A percentile compares a stretch with the other conserved stretches of the same genome.
phyloP scores from a whole-genome alignment of 164 flowering plant genomes.

The Paratinospora sagittata region DNA sequence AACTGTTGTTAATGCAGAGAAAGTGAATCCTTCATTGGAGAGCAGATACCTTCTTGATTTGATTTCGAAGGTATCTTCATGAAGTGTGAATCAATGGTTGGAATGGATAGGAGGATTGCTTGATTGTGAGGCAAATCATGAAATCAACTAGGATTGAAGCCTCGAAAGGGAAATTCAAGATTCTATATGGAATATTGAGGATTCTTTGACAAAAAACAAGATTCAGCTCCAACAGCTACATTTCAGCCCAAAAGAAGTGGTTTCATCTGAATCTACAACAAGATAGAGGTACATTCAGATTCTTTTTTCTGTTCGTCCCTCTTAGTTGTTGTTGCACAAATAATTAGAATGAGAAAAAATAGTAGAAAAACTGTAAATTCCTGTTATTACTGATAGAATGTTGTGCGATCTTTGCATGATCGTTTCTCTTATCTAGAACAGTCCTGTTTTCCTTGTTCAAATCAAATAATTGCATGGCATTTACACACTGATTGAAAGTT shows the following conservation, averaged over 20 bases:
- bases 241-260: not conserved
- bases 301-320: not conserved
- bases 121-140: not conserved
- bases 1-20: constrained; percentile 77
- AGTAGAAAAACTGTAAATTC: not conserved
- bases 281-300: not conserved
- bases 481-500: too few relatives aligned
- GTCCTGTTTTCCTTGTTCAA: too few relatives aligned
- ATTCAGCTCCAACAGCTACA: not conserved
- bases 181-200: too few relatives aligned
- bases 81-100: not conserved
- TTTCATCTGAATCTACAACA: not conserved
- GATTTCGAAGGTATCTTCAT: constrained; percentile 28
- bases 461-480: too few relatives aligned
- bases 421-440: too few relatives aligned
- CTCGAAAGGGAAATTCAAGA: too few relatives aligned
- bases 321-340: not conserved
- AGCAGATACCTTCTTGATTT: constrained; percentile 45
- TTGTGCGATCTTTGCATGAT: too few relatives aligned
- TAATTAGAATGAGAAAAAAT: not conserved
- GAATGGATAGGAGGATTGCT: too few relatives aligned
- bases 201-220: too few relatives aligned
- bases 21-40: constrained; percentile 54
- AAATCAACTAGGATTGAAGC: not conserved
- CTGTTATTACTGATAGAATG: not conserved